A percentile compares a stretch with the other conserved stretches of the same genome.
Conservation (phyloP, 1,139 yeast species). For the Suhomyces coccinellae region DNA sequence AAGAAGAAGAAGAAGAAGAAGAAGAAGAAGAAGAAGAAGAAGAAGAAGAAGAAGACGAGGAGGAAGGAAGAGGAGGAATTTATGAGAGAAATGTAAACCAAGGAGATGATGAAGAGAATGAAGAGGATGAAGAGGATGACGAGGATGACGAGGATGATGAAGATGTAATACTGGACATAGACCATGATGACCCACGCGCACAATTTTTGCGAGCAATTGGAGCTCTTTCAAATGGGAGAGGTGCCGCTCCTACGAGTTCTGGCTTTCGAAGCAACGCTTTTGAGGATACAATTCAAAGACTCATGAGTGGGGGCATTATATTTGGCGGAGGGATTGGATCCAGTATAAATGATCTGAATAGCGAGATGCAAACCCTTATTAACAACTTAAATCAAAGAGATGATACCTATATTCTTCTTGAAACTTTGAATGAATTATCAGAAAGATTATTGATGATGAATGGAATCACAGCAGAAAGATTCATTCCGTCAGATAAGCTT, state of each 20-base stretch:
- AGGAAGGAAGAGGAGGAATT: constrained; percentile 15
- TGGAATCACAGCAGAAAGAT: constrained; percentile 59
- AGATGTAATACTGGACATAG: constrained; percentile 18
- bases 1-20: constrained; percentile 20
- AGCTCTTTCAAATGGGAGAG: constrained; percentile 16
- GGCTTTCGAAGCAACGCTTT: constrained; percentile 15
- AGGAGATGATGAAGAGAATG: constrained; percentile 20
- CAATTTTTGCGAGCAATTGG: constrained; percentile 33
- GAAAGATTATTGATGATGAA: constrained; percentile 70
- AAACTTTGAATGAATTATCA: constrained; percentile 62
- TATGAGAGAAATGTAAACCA: constrained; percentile 22
- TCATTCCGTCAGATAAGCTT: constrained; percentile 61
- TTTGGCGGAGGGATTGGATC: constrained; percentile 31
- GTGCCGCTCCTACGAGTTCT: not conserved
- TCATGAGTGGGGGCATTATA: constrained; percentile 36
- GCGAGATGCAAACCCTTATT: constrained; percentile 43
- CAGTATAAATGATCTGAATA: constrained; percentile 9
- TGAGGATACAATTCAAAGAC: constrained; percentile 39
- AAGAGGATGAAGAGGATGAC: constrained; percentile 21
- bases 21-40: constrained; percentile 19
- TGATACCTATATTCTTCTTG: constrained; percentile 51
- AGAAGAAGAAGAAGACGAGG: constrained; percentile 23
- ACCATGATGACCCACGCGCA: constrained; percentile 27
- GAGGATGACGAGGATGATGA: constrained; percentile 20
- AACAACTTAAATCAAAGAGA: constrained; percentile 45